phyloP scores from a whole-genome alignment of 2,329 filamentous ascomycete genomes.

The Penicillium nordicum region DNA sequence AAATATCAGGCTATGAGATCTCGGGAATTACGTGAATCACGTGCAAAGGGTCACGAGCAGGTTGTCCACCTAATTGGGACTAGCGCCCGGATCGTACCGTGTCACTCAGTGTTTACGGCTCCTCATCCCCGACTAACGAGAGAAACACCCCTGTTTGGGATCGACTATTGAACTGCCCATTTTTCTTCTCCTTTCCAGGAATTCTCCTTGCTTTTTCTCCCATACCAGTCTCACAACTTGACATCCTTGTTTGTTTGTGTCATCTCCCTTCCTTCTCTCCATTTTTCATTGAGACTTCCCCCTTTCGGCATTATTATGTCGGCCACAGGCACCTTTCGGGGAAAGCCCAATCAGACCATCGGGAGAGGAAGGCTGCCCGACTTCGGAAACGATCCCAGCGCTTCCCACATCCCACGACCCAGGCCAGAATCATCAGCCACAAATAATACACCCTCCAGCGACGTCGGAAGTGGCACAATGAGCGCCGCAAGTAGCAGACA shows the following conservation, averaged over 20 bases:
- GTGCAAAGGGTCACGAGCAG: constrained; percentile 14
- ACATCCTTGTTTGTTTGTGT: constrained; percentile 16
- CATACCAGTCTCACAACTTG: constrained; percentile 16
- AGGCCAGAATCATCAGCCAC: constrained; percentile 51
- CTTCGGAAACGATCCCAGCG: constrained; percentile 51
- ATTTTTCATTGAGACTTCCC: constrained; percentile 17
- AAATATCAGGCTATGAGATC: not conserved
- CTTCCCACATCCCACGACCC: constrained; percentile 60
- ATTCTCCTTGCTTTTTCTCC: constrained; percentile 10
- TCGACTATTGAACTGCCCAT: constrained; percentile 25
- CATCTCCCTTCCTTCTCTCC: constrained; percentile 8
- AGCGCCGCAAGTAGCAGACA: constrained; percentile 86
- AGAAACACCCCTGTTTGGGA: constrained; percentile 26
- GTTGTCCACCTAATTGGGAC: constrained; percentile 2
- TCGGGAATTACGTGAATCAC: constrained; percentile 2
- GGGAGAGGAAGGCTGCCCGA: constrained; percentile 52
- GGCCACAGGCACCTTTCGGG: constrained; percentile 57
- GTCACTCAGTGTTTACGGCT: constrained; percentile 20
- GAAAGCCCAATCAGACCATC: constrained; percentile 54
- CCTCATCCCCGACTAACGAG: constrained; percentile 7
- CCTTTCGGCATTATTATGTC: constrained; percentile 50
- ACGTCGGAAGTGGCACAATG: constrained; percentile 64
- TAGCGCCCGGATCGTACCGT: constrained; percentile 24
- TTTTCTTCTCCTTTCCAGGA: constrained; percentile 19
- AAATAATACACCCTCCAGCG: constrained; percentile 41